phyloP scores from a whole-genome alignment of 2,329 filamentous ascomycete genomes.

The Trichoderma sp. region DNA sequence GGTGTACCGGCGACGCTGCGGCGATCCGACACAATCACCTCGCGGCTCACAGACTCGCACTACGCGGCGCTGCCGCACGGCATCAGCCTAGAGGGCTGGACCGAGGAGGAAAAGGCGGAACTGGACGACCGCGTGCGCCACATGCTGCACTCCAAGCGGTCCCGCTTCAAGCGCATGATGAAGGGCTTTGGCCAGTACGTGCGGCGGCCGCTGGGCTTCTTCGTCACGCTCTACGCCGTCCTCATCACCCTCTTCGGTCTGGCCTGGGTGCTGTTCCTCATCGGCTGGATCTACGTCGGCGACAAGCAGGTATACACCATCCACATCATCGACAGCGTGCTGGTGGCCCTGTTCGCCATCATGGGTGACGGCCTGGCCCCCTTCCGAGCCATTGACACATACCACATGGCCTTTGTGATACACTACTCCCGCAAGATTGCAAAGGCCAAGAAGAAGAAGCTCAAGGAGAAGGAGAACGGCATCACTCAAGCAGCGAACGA shows the following conservation, averaged over 20 bases:
- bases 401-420: slow-evolving; percentile 83
- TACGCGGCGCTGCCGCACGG: slow-evolving; percentile 82
- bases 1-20: slow-evolving; percentile 37
- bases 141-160: slow-evolving; percentile 80
- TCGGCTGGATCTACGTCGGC: slow-evolving; percentile 86
- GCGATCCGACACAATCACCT: slow-evolving; percentile 65
- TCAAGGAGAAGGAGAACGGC: slow-evolving; percentile 40
- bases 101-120: slow-evolving; percentile 70
- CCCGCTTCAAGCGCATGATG: slow-evolving; percentile 77
- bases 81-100: slow-evolving; percentile 74
- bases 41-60: slow-evolving; percentile 68
- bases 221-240: slow-evolving; percentile 81
- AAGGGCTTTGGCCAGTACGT: slow-evolving; percentile 82
- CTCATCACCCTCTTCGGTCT: slow-evolving; percentile 84
- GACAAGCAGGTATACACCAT: slow-evolving; percentile 70
- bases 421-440: slow-evolving; percentile 57
- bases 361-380: slow-evolving; percentile 73
- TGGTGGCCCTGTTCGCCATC: slow-evolving; percentile 71
- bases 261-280: slow-evolving; percentile 89
- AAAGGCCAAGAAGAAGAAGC: slow-evolving; percentile 48
- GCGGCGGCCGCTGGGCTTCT: slow-evolving; percentile 74
- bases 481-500: not conserved
- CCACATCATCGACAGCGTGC: slow-evolving; percentile 70
- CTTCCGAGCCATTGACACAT: slow-evolving; percentile 80
- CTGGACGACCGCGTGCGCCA: slow-evolving; percentile 86